Percentiles rank a stretch among this genome's conserved stretches.
phyloP scores from a whole-genome alignment of 2,329 filamentous ascomycete genomes.

The Knufia fluminis region DNA sequence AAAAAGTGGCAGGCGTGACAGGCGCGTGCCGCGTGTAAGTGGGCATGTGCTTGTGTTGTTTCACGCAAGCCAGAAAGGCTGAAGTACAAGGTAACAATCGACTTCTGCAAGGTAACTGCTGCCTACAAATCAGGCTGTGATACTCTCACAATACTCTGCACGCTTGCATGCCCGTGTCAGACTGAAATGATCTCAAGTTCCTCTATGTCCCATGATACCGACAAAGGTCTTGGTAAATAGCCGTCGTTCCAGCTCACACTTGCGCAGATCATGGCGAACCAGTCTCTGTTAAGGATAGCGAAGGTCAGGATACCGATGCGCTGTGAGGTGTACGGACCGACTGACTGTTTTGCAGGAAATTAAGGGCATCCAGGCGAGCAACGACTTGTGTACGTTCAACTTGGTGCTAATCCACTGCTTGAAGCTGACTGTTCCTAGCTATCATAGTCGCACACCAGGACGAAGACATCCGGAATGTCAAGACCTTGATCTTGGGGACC shows the following conservation, averaged over 20 bases:
- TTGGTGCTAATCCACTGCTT: slow-evolving; percentile 2
- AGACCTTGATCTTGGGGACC: slow-evolving; percentile 80
- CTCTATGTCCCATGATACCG: background rate
- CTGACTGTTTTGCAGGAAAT: slow-evolving; percentile 54
- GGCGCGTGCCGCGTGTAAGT: background rate
- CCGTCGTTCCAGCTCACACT: background rate
- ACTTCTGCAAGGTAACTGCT: background rate
- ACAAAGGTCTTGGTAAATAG: background rate
- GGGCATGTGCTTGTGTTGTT: background rate
- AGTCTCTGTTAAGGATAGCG: slow-evolving; percentile 79
- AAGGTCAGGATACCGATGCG: slow-evolving; percentile 47
- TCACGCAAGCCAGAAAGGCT: too few species aligned
- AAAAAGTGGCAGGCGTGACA: background rate
- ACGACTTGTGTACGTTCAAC: slow-evolving; percentile 63
- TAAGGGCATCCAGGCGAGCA: slow-evolving; percentile 70
- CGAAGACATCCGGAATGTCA: slow-evolving; percentile 77
- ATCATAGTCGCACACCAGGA: slow-evolving; percentile 84
- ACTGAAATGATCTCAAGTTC: background rate
- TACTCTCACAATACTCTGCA: background rate
- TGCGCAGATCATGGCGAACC: slow-evolving; percentile 57
- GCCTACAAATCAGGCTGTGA: background rate
- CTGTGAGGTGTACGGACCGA: slow-evolving; percentile 15
- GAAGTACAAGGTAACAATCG: too few species aligned
- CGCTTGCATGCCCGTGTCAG: background rate
- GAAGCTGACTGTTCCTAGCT: slow-evolving; percentile 29